A percentile compares a stretch with the other conserved stretches of the same genome.
Evolutionary conservation across 1,139 yeast species (phyloP).

Genomic region (Diutina rugosa): DNA sequence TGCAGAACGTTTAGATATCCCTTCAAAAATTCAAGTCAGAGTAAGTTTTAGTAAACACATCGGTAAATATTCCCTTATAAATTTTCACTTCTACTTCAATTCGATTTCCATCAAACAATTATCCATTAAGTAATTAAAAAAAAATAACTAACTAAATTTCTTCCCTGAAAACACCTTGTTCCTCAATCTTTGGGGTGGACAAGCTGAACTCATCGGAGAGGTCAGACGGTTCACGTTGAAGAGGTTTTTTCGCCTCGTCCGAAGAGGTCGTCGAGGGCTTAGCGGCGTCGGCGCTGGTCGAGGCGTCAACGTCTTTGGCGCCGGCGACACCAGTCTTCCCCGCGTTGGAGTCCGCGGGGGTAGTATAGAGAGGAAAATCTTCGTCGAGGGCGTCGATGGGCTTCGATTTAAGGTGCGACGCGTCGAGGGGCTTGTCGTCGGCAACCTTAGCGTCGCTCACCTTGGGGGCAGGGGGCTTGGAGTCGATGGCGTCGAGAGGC

Average conservation of each 20-base stretch:
- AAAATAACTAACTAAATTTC: background rate
- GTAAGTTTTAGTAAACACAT: background rate
- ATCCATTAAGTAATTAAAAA: background rate
- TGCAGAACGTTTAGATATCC: background rate
- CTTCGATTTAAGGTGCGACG: background rate
- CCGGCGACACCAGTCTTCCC: background rate
- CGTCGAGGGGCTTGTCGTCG: background rate
- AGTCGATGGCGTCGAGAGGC: background rate
- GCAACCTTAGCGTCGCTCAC: background rate
- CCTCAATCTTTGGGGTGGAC: background rate
- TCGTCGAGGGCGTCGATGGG: background rate
- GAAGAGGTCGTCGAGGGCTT: background rate
- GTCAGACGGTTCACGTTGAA: background rate
- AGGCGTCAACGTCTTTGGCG: background rate
- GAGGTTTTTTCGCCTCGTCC: background rate
- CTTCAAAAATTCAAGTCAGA: background rate
- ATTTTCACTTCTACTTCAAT: too few relatives aligned
- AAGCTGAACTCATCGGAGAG: background rate
- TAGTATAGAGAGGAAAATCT: background rate
- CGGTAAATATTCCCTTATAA: background rate
- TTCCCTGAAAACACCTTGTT: background rate
- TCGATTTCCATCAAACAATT: background rate
- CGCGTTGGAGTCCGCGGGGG: background rate
- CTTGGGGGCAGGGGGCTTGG: background rate
- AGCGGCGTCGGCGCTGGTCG: background rate